Conservation (phyloP, 2,329 filamentous ascomycete species). For the Neophaeococcomyces mojaviensis region DNA sequence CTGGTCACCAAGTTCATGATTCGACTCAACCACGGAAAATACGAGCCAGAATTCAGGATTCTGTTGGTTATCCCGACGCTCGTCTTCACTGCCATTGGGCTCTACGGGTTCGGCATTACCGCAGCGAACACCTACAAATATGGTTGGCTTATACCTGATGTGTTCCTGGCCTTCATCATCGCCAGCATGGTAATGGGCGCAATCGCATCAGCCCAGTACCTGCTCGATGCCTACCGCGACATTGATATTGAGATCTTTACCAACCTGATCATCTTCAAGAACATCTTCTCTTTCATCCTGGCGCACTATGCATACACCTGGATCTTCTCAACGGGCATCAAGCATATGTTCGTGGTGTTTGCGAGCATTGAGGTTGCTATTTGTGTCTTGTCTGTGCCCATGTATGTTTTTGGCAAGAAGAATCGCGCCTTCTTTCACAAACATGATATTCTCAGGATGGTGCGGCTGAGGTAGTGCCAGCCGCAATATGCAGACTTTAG, state of each 20-base stretch:
- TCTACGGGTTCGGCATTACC: conserved; percentile 79
- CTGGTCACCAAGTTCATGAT: conserved; percentile 64
- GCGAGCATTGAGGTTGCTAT: conserved; percentile 70
- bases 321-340: conserved; percentile 56
- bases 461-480: conserved; percentile 28
- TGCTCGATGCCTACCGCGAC: conserved; percentile 88
- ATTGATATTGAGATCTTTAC: conserved; percentile 84
- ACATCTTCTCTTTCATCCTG: conserved; percentile 80
- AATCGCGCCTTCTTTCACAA: conserved; percentile 67
- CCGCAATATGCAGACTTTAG: too few species aligned
- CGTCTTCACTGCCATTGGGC: conserved; percentile 65
- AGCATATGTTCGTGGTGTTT: conserved; percentile 59
- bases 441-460: conserved; percentile 60
- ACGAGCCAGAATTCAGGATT: conserved; percentile 87
- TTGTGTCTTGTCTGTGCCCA: conserved; percentile 66
- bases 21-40: conserved; percentile 66
- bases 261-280: conserved; percentile 86
- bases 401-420: conserved; percentile 71
- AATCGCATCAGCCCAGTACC: conserved; percentile 76
- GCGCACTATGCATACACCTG: conserved; percentile 81
- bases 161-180: conserved; percentile 78
- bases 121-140: conserved; percentile 54
- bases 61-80: conserved; percentile 76
- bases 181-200: conserved; percentile 88
- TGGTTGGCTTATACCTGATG: conserved; percentile 65